Percentiles rank a stretch among this genome's conserved stretches.
phyloP scores from a whole-genome alignment of 2,329 filamentous ascomycete species.

The Ophiosphaerella narmari region DNA sequence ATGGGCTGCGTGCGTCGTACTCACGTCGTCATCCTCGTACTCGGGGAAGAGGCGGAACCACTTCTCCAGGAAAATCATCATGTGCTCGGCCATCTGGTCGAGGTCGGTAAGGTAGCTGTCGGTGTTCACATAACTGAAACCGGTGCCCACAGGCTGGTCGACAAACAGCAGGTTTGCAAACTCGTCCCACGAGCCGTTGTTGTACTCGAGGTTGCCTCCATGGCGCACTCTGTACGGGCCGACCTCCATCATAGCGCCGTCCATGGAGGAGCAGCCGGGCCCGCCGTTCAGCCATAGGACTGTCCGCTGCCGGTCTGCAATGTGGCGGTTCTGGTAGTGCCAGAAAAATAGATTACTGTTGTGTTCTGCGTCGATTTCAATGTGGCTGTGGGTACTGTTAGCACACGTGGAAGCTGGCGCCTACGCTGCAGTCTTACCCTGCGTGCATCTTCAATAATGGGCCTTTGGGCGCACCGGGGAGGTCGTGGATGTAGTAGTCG shows the following conservation, averaged over 20 bases:
- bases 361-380: constrained; percentile 82
- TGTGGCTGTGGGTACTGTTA: constrained; percentile 65
- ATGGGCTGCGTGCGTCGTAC: constrained; percentile 46
- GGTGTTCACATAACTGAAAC: constrained; percentile 93
- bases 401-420: neutral
- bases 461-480: constrained; percentile 78
- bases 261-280: constrained; percentile 95
- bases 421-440: constrained; percentile 65
- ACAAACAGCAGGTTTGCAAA: constrained; percentile 97
- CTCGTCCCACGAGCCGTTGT: constrained; percentile 97
- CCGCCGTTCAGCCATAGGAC: constrained; percentile 98
- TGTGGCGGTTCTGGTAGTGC: constrained; percentile 95
- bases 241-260: constrained; percentile 94
- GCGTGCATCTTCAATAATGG: constrained; percentile 95
- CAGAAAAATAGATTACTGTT: constrained; percentile 98
- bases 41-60: constrained; percentile 91
- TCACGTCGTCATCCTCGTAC: constrained; percentile 87
- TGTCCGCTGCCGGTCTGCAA: constrained; percentile 86
- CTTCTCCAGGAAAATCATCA: constrained; percentile 86
- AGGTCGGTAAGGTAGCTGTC: constrained; percentile 85
- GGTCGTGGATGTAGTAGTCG: constrained; percentile 85
- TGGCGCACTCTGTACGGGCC: constrained; percentile 88
- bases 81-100: constrained; percentile 85
- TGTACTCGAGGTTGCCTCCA: constrained; percentile 71
- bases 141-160: constrained; percentile 94